Evolutionary conservation across 768 basidiomycete species (phyloP).

Genomic region (Termitomyces sp.): DNA sequence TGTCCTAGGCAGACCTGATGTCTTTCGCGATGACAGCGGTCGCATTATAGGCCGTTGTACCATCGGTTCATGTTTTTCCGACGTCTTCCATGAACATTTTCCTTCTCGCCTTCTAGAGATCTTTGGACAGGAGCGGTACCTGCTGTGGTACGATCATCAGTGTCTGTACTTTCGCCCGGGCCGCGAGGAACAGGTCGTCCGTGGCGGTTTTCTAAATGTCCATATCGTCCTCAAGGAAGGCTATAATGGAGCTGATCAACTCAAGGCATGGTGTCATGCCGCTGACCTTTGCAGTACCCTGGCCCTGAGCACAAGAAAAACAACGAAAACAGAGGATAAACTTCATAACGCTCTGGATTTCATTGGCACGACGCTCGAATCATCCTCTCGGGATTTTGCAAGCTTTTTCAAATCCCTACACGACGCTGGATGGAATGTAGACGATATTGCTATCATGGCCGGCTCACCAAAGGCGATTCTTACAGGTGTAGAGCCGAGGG

Average conservation of each 20-base stretch:
- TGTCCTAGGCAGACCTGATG: conserved; percentile 40
- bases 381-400: conserved; percentile 20
- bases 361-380: conserved; percentile 20
- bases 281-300: conserved; percentile 31
- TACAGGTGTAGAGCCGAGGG: conserved; percentile 13
- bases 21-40: conserved; percentile 37
- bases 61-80: conserved; percentile 49
- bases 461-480: conserved; percentile 32
- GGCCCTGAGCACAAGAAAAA: neutral
- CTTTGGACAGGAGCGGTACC: conserved; percentile 46
- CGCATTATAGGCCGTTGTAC: conserved; percentile 41
- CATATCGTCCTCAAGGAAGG: conserved; percentile 53
- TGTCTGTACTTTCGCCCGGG: conserved; percentile 19
- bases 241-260: conserved; percentile 44
- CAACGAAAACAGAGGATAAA: neutral
- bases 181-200: conserved; percentile 11
- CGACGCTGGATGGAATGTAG: conserved; percentile 39
- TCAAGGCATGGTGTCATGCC: conserved; percentile 56
- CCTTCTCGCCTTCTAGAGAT: conserved; percentile 34
- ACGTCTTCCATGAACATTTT: conserved; percentile 27
- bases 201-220: conserved; percentile 27
- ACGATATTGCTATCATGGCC: conserved; percentile 30
- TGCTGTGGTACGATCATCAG: conserved; percentile 49
- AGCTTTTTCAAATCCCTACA: conserved; percentile 26
- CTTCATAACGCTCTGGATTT: conserved; percentile 16